A percentile compares a stretch with the other conserved stretches of the same genome.
Evolutionary conservation across 768 basidiomycete species (phyloP).

Genomic region (Rhodotorula kratochvilovae): DNA sequence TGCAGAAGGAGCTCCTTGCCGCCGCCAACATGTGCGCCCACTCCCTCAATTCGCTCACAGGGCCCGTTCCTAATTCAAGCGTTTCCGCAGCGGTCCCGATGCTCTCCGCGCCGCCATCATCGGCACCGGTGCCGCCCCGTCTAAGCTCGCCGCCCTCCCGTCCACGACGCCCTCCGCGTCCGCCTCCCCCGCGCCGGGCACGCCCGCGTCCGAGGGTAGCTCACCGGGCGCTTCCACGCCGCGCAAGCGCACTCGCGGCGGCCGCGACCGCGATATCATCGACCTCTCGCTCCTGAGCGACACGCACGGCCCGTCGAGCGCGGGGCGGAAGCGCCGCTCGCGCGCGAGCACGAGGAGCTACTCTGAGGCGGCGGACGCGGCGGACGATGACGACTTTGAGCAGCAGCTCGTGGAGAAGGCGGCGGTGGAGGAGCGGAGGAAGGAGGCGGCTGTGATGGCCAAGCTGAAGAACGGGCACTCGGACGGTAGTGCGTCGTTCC

Average conservation of each 20-base stretch:
- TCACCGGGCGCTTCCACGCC: neutral
- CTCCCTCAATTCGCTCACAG: constrained; percentile 47
- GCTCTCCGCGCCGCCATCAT: neutral
- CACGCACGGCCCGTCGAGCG: neutral
- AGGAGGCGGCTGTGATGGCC: neutral
- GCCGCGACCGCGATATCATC: neutral
- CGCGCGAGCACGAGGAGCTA: neutral
- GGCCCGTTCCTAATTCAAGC: too few species aligned
- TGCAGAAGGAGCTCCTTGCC: constrained; percentile 81
- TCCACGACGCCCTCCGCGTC: neutral
- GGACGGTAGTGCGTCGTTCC: neutral
- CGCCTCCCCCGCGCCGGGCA: neutral
- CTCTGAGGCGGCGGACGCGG: constrained; percentile 8
- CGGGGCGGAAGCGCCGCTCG: neutral
- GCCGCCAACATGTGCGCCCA: constrained; percentile 63
- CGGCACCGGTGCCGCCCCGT: neutral
- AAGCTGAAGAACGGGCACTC: neutral
- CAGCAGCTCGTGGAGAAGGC: constrained; percentile 44
- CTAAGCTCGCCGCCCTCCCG: neutral
- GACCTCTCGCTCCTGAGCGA: neutral
- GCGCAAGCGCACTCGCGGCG: constrained; percentile 1
- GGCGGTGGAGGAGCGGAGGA: constrained; percentile 32
- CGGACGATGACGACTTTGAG: constrained; percentile 34
- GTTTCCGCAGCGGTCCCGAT: neutral
- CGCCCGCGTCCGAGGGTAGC: neutral